Evolutionary conservation across 2,329 filamentous ascomycete genomes (phyloP), one percentile per base, ranked within the genome.

Genomic region (Stylonectria norvegica): DNA sequence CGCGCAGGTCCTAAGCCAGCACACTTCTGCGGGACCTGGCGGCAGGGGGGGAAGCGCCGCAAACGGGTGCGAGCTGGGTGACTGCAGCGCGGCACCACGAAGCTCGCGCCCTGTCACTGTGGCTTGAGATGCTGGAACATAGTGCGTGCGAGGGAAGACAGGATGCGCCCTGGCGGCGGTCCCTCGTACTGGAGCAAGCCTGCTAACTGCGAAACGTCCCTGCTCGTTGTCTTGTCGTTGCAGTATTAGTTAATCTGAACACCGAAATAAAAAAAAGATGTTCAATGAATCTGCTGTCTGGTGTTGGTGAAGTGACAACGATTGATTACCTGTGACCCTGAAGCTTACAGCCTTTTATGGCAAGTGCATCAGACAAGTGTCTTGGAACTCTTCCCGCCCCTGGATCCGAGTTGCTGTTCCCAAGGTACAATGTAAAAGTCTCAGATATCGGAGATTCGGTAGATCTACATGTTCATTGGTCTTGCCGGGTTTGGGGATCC

Each of bases 221-320:
- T 66, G 63, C 60, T 64, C 58, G 59, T 60, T 62, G 57, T 61
- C 54, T 65, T 61, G 61, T 64, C 51, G 53, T 60, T 61, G 61
- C 58, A 64, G 57, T 68, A 68, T 59, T 68, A 69, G 63, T 66
- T 69, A 67, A 69, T 68, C 40, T 54, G 55, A 67, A 62, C 54
- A 60, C 51, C 44, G 49, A 50, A 39, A 48, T 38, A 38, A 42
- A 47, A 39, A 42, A 53, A 55, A 50, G 5, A 51, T 36, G 42
- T 57, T 57, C 49, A 54, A 47, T 20, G n/a, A 14, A 8, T 12
- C 33, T 31, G 16, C 10, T 18, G 18, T 19, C 3, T 16, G 11
- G 20, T 36, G 34, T n/a, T n/a, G n/a, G n/a, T n/a, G n/a, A n/a
- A n/a, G n/a, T n/a, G n/a, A n/a, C n/a, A n/a, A n/a, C n/a, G n/a